Conservation (phyloP, 192 early-diverging fungal species). For the Lobosporangium transversale region DNA sequence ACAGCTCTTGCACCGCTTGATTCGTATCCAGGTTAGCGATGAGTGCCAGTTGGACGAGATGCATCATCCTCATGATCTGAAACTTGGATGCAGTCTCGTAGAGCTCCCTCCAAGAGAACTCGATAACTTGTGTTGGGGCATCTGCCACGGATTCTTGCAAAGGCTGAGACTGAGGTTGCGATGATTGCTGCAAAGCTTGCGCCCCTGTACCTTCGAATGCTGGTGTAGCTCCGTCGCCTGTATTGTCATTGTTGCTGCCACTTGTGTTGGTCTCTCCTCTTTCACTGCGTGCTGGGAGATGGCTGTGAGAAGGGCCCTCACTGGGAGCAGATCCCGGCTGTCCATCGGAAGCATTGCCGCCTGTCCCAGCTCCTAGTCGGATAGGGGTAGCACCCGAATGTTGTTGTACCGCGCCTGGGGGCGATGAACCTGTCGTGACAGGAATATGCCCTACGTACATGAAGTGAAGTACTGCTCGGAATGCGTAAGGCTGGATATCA, state of each 20-base stretch:
- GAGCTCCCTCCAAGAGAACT: slow-evolving; percentile 35
- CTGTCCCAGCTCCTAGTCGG: background rate
- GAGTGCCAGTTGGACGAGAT: slow-evolving; percentile 21
- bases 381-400: background rate
- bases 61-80: slow-evolving; percentile 22
- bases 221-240: background rate
- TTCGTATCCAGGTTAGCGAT: slow-evolving; percentile 10
- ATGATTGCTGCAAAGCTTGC: background rate
- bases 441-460: slow-evolving; percentile 51
- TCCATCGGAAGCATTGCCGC: background rate
- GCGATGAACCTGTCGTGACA: background rate
- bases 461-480: slow-evolving; percentile 37
- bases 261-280: background rate
- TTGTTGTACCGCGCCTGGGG: background rate
- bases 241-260: background rate
- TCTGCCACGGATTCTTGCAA: background rate
- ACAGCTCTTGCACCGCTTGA: slow-evolving; percentile 21
- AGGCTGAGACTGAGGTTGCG: background rate
- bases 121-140: background rate
- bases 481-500: slow-evolving; percentile 5
- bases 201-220: background rate
- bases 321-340: background rate
- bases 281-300: background rate
- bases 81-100: slow-evolving; percentile 17
- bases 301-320: background rate